A percentile compares a stretch with the other conserved stretches of the same genome.
Conservation (phyloP, 2,329 filamentous ascomycete genomes). For the Grosmannia clavigera region DNA sequence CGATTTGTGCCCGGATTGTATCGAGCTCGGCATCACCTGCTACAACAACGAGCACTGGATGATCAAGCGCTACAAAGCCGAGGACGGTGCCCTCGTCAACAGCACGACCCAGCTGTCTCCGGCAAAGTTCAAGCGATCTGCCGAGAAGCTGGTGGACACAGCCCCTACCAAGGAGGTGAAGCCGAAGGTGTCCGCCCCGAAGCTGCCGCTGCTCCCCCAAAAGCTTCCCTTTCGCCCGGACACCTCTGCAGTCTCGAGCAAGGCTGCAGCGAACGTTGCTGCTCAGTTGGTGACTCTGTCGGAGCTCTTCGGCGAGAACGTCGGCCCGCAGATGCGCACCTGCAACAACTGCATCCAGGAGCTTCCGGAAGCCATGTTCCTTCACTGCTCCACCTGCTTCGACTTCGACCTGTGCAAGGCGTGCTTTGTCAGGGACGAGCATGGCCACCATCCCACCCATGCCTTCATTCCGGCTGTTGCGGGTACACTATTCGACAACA, state of each 20-base stretch:
- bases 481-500: slow-evolving; percentile 45
- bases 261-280: not conserved
- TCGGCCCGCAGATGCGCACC: slow-evolving; percentile 37
- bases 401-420: slow-evolving; percentile 85
- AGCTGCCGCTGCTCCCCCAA: not conserved
- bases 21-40: slow-evolving; percentile 66
- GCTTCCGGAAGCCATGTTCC: slow-evolving; percentile 64
- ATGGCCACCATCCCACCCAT: slow-evolving; percentile 87
- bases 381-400: slow-evolving; percentile 73
- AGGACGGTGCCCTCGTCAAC: slow-evolving; percentile 65
- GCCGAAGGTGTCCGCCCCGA: not conserved
- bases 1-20: slow-evolving; percentile 75
- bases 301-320: not conserved
- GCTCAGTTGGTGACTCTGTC: not conserved
- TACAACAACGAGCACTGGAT: slow-evolving; percentile 76
- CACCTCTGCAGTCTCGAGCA: not conserved
- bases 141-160: not conserved
- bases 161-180: not conserved
- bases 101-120: slow-evolving; percentile 75
- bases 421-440: slow-evolving; percentile 64
- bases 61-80: slow-evolving; percentile 69
- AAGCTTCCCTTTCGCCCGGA: not conserved
- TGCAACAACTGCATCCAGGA: slow-evolving; percentile 59
- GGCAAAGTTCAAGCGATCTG: slow-evolving; percentile 36
- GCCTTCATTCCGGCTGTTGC: slow-evolving; percentile 58